Conservation (phyloP, 306 rosid genomes). For the Cyamopsis tetragonoloba region DNA sequence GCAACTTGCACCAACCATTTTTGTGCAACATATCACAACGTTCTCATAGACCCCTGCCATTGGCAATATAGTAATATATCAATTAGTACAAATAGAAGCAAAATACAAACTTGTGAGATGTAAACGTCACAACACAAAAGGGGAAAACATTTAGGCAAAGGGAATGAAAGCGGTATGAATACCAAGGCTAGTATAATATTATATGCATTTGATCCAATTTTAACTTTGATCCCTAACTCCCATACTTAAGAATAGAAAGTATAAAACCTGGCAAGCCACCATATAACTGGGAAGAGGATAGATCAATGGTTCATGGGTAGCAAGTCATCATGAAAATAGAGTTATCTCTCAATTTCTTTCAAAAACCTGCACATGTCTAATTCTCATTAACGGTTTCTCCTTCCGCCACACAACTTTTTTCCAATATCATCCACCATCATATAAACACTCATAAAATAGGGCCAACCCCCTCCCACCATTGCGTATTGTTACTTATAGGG, state of each 20-base stretch:
- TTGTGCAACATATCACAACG: neutral
- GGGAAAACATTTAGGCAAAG: neutral
- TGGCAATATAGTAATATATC: slow-evolving; percentile 11
- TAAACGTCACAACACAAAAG: neutral
- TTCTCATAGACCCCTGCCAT: slow-evolving; percentile 42
- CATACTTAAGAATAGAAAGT: neutral
- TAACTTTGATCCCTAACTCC: neutral
- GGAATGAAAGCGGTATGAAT: neutral
- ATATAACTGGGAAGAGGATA: neutral
- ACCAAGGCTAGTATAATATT: neutral
- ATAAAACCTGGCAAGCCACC: neutral
- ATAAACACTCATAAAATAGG: no score
- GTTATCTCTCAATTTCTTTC: no score
- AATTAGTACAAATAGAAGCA: slow-evolving; percentile 16
- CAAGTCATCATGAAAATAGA: neutral
- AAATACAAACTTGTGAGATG: neutral
- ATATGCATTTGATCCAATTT: neutral
- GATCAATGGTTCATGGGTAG: neutral
- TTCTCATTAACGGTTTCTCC: no score
- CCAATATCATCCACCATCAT: no score
- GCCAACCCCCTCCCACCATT: no score
- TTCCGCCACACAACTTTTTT: no score
- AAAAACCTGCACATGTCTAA: no score
- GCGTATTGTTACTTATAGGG: no score
- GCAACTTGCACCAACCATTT: slow-evolving; percentile 14